Evolutionary conservation across 371 early-diverging fungal species (phyloP).

Genomic region (Mucor piriformis): DNA sequence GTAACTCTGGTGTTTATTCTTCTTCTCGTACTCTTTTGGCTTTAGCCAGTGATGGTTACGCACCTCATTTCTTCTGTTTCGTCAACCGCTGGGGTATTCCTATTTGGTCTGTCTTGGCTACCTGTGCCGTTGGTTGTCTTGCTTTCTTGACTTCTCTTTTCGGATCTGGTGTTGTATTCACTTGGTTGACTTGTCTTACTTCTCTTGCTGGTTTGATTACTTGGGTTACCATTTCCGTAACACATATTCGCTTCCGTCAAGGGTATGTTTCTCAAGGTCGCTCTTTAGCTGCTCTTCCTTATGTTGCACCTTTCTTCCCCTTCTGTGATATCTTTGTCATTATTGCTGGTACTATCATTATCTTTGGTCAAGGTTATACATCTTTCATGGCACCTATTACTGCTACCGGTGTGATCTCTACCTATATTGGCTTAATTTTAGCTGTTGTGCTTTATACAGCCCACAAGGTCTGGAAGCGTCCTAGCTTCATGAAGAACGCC

Average conservation of each 20-base stretch:
- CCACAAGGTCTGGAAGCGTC: constrained; percentile 50
- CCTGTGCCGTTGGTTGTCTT: constrained; percentile 62
- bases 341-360: constrained; percentile 59
- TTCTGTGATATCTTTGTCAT: constrained; percentile 70
- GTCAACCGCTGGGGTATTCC: constrained; percentile 70
- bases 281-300: constrained; percentile 67
- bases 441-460: constrained; percentile 54
- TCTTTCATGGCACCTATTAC: constrained; percentile 51
- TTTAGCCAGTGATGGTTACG: constrained; percentile 73
- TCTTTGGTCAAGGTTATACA: constrained; percentile 69
- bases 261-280: constrained; percentile 75
- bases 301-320: constrained; percentile 72
- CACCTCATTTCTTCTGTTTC: constrained; percentile 63
- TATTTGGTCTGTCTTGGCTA: constrained; percentile 56
- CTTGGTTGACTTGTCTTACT: constrained; percentile 70
- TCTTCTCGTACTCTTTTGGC: constrained; percentile 73
- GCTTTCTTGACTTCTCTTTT: constrained; percentile 58
- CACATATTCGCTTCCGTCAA: constrained; percentile 82
- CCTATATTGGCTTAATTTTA: constrained; percentile 58
- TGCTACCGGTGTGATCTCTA: constrained; percentile 44
- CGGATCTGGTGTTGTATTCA: constrained; percentile 72
- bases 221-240: constrained; percentile 79
- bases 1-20: constrained; percentile 80
- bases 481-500: constrained; percentile 31
- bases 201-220: constrained; percentile 81